These are phyloP conservation scores for Juglanconis sp. DNA, from an alignment of 2,329 filamentous ascomycete species.

Conservation along the genomic window DNA sequence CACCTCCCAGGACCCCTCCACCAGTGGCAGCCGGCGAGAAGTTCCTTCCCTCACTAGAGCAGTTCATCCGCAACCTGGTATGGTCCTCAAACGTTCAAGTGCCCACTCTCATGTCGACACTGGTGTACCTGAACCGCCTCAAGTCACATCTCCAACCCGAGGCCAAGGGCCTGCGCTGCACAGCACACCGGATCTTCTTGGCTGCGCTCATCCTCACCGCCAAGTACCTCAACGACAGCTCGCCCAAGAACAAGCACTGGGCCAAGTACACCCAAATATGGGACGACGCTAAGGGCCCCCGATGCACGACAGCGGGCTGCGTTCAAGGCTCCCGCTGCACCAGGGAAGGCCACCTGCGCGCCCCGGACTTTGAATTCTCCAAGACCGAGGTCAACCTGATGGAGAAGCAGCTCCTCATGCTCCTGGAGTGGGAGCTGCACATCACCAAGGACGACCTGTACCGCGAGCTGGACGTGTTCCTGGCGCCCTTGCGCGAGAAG, in stretches of 20 bases:
- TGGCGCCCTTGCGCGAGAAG: slow-evolving; percentile 73
- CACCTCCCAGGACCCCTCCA: slow-evolving; percentile 49
- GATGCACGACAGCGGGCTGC: slow-evolving; percentile 40
- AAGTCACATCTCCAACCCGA: slow-evolving; percentile 84
- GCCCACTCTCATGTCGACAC: slow-evolving; percentile 91
- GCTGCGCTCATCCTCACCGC: slow-evolving; percentile 81
- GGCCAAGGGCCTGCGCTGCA: slow-evolving; percentile 94
- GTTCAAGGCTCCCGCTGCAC: slow-evolving; percentile 33
- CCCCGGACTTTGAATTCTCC: slow-evolving; percentile 76
- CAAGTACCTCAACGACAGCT: slow-evolving; percentile 98
- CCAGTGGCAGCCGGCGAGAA: slow-evolving; percentile 46
- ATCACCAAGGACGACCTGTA: slow-evolving; percentile 85
- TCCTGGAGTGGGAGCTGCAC: slow-evolving; percentile 90
- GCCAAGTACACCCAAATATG: slow-evolving; percentile 80
- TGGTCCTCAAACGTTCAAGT: slow-evolving; percentile 94
- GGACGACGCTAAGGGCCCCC: slow-evolving; percentile 2
- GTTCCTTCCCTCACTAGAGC: slow-evolving; percentile 74
- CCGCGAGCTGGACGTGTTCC: slow-evolving; percentile 80
- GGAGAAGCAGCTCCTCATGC: slow-evolving; percentile 96
- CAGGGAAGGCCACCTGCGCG: background rate
- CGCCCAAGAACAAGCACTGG: slow-evolving; percentile 99
- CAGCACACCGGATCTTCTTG: slow-evolving; percentile 95
- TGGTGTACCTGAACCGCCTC: slow-evolving; percentile 88
- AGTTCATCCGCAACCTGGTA: slow-evolving; percentile 89
- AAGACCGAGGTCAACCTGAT: slow-evolving; percentile 97